phyloP scores from a whole-genome alignment of 2,329 filamentous ascomycete genomes.

The Scedosporium apiospermum region DNA sequence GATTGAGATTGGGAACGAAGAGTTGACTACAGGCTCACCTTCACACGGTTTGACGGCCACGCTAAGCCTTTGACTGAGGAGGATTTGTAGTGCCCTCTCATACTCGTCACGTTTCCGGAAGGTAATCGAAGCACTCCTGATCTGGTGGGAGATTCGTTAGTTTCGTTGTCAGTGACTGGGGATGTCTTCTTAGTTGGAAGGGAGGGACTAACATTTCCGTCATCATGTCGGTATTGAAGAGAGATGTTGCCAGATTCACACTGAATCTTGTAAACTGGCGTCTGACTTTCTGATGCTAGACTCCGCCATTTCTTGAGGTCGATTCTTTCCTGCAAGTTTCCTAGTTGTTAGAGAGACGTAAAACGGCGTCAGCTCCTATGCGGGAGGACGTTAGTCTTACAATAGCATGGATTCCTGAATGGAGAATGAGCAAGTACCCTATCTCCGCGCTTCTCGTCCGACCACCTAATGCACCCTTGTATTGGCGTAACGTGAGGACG shows the following conservation, averaged over 20 bases:
- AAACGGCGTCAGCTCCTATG: not conserved
- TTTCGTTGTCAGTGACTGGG: not conserved
- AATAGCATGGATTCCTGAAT: slow-evolving; percentile 4
- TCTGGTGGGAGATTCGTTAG: not conserved
- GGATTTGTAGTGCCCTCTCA: slow-evolving; percentile 1
- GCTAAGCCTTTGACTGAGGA: slow-evolving; percentile 1
- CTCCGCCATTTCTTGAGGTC: slow-evolving; percentile 4
- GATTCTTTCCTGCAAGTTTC: not conserved
- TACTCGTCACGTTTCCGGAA: slow-evolving; percentile 6
- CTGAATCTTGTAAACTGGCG: slow-evolving; percentile 1
- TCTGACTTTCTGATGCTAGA: not conserved
- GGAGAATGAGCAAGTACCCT: slow-evolving; percentile 4
- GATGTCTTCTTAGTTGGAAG: not conserved
- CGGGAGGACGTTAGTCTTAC: not conserved
- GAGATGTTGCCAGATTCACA: not conserved
- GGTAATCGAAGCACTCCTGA: not conserved
- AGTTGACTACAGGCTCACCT: not conserved
- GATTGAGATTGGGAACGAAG: not conserved
- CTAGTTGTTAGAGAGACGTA: not conserved
- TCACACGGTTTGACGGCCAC: not conserved
- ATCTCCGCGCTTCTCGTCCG: not conserved
- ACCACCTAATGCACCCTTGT: not conserved
- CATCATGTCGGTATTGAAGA: not conserved
- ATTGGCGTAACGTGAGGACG: slow-evolving; percentile 3
- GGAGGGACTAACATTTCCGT: not conserved